These are phyloP conservation scores for Hortaea werneckii DNA, from an alignment of 2,329 filamentous ascomycete genomes.

Conservation along the genomic window DNA sequence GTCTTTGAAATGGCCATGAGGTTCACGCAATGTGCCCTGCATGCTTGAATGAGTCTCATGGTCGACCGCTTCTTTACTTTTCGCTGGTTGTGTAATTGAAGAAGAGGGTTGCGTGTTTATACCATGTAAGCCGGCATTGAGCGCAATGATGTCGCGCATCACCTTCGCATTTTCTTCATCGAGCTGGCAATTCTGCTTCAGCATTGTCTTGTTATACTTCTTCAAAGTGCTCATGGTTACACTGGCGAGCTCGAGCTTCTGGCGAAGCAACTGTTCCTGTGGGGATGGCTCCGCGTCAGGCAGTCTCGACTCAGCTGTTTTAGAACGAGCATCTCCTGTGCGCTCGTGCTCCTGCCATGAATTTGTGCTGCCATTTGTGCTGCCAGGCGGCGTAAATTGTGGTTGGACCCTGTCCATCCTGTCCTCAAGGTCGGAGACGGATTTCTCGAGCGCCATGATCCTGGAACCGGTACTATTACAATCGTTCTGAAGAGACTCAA, in stretches of 20 bases:
- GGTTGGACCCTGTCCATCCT: slow-evolving; percentile 4
- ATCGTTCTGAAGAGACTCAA: slow-evolving; percentile 12
- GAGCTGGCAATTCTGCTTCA: not conserved
- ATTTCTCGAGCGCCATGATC: slow-evolving; percentile 11
- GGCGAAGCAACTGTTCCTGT: not conserved
- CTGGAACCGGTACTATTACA: slow-evolving; percentile 9
- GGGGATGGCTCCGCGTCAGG: not conserved
- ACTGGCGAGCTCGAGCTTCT: not conserved
- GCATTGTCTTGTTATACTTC: not conserved
- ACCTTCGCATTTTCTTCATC: not conserved
- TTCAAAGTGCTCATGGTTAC: not conserved
- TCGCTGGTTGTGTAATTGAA: no score
- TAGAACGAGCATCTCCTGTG: not conserved
- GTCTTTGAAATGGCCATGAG: no score
- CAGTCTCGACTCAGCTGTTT: not conserved
- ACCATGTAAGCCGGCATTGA: not conserved
- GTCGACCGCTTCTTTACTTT: no score
- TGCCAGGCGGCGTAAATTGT: slow-evolving; percentile 6
- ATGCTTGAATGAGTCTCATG: no score
- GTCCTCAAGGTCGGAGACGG: slow-evolving; percentile 15
- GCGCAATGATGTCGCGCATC: not conserved
- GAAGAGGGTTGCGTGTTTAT: not conserved
- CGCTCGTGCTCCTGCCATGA: not conserved
- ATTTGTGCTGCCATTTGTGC: not conserved
- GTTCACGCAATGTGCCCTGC: no score